Conservation (phyloP, 2,329 filamentous ascomycete genomes). For the Akanthomyces dipterigenus region DNA sequence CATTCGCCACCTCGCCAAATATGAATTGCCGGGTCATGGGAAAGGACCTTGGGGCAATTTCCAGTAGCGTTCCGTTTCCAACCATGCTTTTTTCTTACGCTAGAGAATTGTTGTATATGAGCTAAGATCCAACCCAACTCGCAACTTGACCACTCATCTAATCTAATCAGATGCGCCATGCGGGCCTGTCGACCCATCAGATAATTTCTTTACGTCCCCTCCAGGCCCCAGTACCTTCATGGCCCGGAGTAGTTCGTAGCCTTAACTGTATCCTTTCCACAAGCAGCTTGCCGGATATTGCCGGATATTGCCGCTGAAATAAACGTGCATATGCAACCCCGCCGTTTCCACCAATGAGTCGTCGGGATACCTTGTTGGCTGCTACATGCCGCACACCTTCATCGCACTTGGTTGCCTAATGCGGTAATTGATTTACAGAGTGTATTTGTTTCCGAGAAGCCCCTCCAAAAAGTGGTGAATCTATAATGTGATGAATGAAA, state of each 20-base stretch:
- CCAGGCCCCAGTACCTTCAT: background rate
- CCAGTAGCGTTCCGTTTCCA: background rate
- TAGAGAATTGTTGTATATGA: background rate
- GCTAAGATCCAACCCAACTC: background rate
- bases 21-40: background rate
- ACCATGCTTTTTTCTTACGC: background rate
- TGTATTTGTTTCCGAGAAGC: background rate
- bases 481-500: background rate
- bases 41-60: background rate
- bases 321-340: background rate
- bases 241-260: background rate
- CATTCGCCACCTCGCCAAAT: background rate
- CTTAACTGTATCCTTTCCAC: background rate
- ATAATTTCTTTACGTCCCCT: background rate
- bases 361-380: background rate
- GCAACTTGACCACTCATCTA: slow-evolving; percentile 4
- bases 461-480: background rate
- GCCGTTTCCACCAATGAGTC: background rate
- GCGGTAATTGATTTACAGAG: background rate
- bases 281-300: background rate
- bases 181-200: slow-evolving; percentile 3
- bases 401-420: background rate
- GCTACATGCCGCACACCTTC: background rate
- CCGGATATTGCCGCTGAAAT: background rate
- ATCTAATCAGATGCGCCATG: slow-evolving; percentile 14